Base-by-base conservation (phyloP, 345 rosid species). In the Gossypium raimondii region DNA sequence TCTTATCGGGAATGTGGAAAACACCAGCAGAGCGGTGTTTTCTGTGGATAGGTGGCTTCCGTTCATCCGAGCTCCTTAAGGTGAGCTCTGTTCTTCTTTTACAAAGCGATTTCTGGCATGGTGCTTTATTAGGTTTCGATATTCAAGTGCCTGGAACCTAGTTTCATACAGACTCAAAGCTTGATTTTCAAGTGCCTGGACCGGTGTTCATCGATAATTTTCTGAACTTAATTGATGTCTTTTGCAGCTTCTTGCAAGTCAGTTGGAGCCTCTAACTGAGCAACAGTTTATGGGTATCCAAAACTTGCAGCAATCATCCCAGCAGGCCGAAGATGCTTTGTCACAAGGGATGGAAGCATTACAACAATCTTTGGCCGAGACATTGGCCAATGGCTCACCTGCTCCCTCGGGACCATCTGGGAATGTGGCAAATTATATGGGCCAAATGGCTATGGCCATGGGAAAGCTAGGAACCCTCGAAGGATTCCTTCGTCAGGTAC, bases 391-490 rank as follows among this genome's bases (percentile, higher is more conserved):
- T 75, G 96, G 96, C 68, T 78, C 93, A 61, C 87, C 92, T 70
- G 85, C 84, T 70, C 70, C 84, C 0, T 85, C 93, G 16, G 90
- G 91, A 47, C 77, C 96, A 29, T 86, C 94, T 44, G 94, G 89
- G 38, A 87, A 90, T 68, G 96, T 93, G 9, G 98, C 97, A 29
- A 93, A 91, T 83, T 93, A 93, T 76, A 93, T 93, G 98, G 98
- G 98, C 77, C 98, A 92, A 84, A 93, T 93, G 98, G 98, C 97
- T 62, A 88, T 94, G 98, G 98, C 98, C 43, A 93, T 93, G 97
- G 98, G 98, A 71, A 93, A 93, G 83, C 87, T 93, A 53, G 98
- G 96, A 44, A 92, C 94, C 24, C 89, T 93, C 1, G 96, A 93
- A 78, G 92, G 93, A 44, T 93, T 93, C 82, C 88, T 92, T 60